Base-by-base conservation (phyloP, 2,329 filamentous ascomycete genomes). In the Colletotrichum filicis region DNA sequence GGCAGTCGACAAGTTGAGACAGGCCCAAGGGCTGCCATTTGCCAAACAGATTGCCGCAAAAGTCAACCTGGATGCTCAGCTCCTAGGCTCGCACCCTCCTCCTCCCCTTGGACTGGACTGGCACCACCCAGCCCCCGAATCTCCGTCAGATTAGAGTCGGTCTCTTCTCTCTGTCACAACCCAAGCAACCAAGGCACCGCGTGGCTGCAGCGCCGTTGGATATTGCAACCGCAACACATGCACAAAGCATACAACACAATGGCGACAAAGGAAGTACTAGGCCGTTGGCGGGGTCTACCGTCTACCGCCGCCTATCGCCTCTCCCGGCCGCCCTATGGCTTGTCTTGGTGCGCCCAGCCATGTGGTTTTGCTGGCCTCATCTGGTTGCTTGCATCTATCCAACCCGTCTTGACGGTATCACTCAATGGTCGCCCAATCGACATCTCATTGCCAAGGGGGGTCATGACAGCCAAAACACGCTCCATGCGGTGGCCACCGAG, bases 121-220 rank as follows among this genome's bases (percentile, higher is more conserved):
- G 37, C 26, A 11, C 24, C 28, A 37, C 37, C 35, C 63, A n/a
- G 24, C 26, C 30, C 26, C 57, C 56, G 19, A 61, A 57, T 62
- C 30, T 68, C 65, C 30, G 65, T 58, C 53, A 58, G 58, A 68
- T 63, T 55, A 62, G 37, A 57, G 35, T 42, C 52, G 49, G 57
- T 49, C 32, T 56, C 49, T 68, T 12, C 26, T 32, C 61, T 59
- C 19, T 59, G 30, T 49, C 42, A 19, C 42, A 49, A 49, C 42
- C 42, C 8, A 49, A 49, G 19, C 42, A 49, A 49, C 56, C 58
- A 46, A 42, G 32, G 24, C 66, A 63, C 61, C 49, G 32, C 35
- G 66, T 70, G 67, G 71, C 71, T 73, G 61, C 66, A 57, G 67
- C 67, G 60, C 71, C 71, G 71, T 73, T 71, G 49, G 56, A 49